Evolutionary conservation across 805 yeast genomes (phyloP), one percentile per base, ranked within the genome.

Genomic region (Wickerhamomyces canadensis): DNA sequence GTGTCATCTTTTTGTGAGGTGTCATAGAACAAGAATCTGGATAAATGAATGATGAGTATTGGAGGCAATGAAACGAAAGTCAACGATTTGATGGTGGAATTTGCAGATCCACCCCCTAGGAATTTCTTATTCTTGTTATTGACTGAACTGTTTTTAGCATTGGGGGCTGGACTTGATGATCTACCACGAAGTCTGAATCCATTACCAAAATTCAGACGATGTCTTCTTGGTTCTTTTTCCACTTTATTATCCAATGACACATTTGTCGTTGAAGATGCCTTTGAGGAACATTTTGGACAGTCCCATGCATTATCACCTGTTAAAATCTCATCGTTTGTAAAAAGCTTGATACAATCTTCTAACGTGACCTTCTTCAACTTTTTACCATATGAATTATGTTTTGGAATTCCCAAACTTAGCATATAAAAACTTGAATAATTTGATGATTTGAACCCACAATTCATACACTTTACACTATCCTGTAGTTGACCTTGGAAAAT

Each of bases 241-340:
- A 11, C 10, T 21, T 21, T 16, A 12, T 27, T 17, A 6, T 27
- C 31, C 5, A 17, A 23, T 18, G 27, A 7, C 16, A n/a, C 21
- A 28, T 14, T 17, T 9, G 31, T 17, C 9, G 19, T 17, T 16
- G 31, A 28, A 10, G 31, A 7, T 16, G 21, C 9, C 21, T 28
- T 28, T 28, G 21, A 16, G 4, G 48, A 43, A 61, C 94, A 84
- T 37, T 76, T 74, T 7, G 93, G 89, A 63, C 94, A 84, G 45
- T 80, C 74, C 94, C 94, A 84, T 1, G 93, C 85, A 59, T 84
- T 83, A 6, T 80, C 89, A 19, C 86, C 82, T 7, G 69, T 67
- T 35, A 84, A 58, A 4, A 78, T 66, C 55, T 84, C 94, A 41
- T 77, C 79, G 36, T 69, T 65, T 0, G 84, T 74, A 51, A 75